Base-by-base conservation (phyloP, 2,329 filamentous ascomycete genomes). In the Emergomyces pasteurianus region DNA sequence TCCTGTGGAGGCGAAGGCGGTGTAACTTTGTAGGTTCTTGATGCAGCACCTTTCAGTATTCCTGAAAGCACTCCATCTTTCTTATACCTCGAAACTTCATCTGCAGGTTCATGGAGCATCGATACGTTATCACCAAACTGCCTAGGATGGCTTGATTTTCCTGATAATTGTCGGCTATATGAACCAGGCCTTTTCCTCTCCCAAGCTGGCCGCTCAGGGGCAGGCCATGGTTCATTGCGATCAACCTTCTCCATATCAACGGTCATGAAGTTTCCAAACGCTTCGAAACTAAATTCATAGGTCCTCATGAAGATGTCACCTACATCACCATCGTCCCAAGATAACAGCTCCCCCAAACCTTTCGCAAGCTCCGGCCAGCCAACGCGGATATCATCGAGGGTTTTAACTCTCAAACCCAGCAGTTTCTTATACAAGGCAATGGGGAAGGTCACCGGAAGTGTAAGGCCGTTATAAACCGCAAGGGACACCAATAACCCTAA, bases 391-490 rank as follows among this genome's bases (percentile, higher is more conserved):
- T 92, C 86, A 54, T 90, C 83, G 1, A 94, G 77, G 61, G 86
- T 82, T 40, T 83, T 84, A 18, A 88, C 84, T 9, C 86, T 84
- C 62, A 87, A 79, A 9, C 83, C 84, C 0, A 95, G 79, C 0
- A 97, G 80, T 66, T 89, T 89, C 59, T 85, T 82, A 74, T 99
- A 99, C 3, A 99, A 81, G 0, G 86, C 89, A 61, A 84, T 82
- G 0, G 94, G 94, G 63, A 99, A 94, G 1, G 88, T 95, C 49
- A 97, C 82, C 0, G 94, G 94, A 0, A 99, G 79, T 0, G 92
- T 96, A 28, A 97, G 79, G 1, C 92, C 92, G 66, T 99, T 99
- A 75, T 94, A 96, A 4, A 97, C 78, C 5, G 94, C 94, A 21
- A 99, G 80, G 0, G 89, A 95, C 64, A 96, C 81, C n/a, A 97